A percentile compares a stretch with the other conserved stretches of the same genome.
These are phyloP conservation scores for Capsicum chinense DNA, from an alignment of 257 asterid species.

Conservation along the genomic window DNA sequence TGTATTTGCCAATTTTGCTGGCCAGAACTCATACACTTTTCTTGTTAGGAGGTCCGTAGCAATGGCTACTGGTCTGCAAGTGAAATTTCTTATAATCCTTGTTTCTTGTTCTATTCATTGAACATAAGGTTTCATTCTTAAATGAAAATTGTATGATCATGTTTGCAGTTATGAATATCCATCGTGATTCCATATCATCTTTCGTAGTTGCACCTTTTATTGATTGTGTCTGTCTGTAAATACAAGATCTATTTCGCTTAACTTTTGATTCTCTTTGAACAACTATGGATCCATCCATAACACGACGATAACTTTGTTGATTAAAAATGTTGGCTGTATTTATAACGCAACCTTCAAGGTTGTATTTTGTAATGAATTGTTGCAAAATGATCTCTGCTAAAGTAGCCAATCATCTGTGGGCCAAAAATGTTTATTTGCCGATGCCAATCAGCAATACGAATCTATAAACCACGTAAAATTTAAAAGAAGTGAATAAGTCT, in stretches of 20 bases:
- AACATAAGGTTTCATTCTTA: not conserved
- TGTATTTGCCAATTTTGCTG: no score
- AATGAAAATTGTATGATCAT: not conserved
- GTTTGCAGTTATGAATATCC: not conserved
- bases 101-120: not conserved
- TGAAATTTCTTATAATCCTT: conserved; percentile 37
- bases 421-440: not conserved
- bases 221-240: not conserved
- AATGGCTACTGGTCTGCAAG: conserved; percentile 77
- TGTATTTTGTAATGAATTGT: not conserved
- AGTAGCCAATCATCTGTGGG: not conserved
- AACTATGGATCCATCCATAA: not conserved
- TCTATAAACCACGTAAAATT: no score
- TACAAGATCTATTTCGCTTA: no score
- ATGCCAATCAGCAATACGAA: not conserved
- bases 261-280: no score
- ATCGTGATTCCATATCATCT: not conserved
- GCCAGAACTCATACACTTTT: no score
- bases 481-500: no score
- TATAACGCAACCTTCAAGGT: not conserved
- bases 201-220: not conserved
- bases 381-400: not conserved
- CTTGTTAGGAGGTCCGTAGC: conserved; percentile 69
- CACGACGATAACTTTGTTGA: not conserved
- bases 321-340: not conserved